A percentile compares a stretch with the other conserved stretches of the same genome.
Evolutionary conservation across 805 yeast genomes (phyloP).

Genomic region (Priceomyces haplophilus): DNA sequence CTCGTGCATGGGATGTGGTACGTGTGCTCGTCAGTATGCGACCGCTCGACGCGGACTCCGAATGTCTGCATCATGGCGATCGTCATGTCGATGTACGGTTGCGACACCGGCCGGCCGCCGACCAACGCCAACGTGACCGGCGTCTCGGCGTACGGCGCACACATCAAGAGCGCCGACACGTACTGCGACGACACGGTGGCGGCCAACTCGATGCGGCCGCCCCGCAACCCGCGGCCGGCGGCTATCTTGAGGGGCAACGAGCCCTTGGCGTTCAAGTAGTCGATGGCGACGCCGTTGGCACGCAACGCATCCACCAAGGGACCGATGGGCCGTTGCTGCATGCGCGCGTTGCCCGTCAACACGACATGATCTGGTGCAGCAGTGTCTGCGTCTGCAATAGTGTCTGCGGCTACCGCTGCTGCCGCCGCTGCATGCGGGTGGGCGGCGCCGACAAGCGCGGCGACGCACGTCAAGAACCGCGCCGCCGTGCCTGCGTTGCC

Average conservation of each 20-base stretch:
- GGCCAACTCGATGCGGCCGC: slow-evolving; percentile 90
- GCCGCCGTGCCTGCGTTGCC: slow-evolving; percentile 99
- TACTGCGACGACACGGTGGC: slow-evolving; percentile 98
- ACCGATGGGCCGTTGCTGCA: slow-evolving; percentile 97
- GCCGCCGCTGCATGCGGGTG: too few species aligned
- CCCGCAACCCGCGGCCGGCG: slow-evolving; percentile 70
- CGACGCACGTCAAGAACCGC: slow-evolving; percentile 88
- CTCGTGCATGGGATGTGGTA: slow-evolving; percentile 85
- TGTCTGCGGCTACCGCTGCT: too few species aligned
- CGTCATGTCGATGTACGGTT: slow-evolving; percentile 95
- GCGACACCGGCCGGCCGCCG: slow-evolving; percentile 97
- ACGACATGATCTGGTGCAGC: slow-evolving; percentile 53
- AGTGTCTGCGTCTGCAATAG: too few species aligned
- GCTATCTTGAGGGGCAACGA: slow-evolving; percentile 76
- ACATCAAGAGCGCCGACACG: slow-evolving; percentile 92
- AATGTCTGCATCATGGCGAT: slow-evolving; percentile 90
- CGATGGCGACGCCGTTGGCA: slow-evolving; percentile 71
- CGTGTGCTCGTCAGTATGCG: slow-evolving; percentile 72
- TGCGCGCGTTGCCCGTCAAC: slow-evolving; percentile 91
- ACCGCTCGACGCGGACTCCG: slow-evolving; percentile 73
- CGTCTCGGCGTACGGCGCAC: slow-evolving; percentile 91
- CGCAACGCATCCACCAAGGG: slow-evolving; percentile 90
- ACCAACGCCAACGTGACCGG: slow-evolving; percentile 86
- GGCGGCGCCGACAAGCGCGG: slow-evolving; percentile 68
- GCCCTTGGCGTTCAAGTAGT: slow-evolving; percentile 71